Conservation (phyloP, 805 yeast species). For the Ogataea saltuana region DNA sequence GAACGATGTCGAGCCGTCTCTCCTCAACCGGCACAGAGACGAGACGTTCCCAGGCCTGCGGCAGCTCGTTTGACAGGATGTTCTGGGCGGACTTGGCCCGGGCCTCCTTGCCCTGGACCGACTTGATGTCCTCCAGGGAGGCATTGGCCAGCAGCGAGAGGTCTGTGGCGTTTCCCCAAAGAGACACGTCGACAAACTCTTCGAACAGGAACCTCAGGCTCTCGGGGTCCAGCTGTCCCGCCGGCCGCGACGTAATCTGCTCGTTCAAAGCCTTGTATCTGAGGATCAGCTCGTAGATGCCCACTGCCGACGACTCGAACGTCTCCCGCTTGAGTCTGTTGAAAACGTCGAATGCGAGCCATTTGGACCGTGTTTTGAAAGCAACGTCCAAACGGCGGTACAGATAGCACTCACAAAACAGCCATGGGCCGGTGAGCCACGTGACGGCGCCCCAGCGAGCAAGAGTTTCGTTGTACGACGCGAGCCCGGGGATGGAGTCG, state of each 20-base stretch:
- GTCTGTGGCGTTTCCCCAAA: conserved; percentile 99
- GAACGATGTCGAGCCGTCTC: conserved; percentile 72
- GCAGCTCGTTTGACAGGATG: conserved; percentile 75
- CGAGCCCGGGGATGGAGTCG: conserved; percentile 45
- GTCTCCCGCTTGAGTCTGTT: conserved; percentile 68
- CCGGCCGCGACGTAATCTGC: conserved; percentile 24
- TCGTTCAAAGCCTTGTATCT: conserved; percentile 50
- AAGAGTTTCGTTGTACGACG: conserved; percentile 60
- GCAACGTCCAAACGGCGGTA: conserved; percentile 62
- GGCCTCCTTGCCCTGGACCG: conserved; percentile 87
- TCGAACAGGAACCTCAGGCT: conserved; percentile 60
- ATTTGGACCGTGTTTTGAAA: conserved; percentile 42
- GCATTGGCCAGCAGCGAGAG: conserved; percentile 85
- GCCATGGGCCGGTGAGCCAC: conserved; percentile 92
- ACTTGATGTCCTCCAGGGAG: conserved; percentile 84
- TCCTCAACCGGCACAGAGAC: conserved; percentile 28
- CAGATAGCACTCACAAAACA: conserved; percentile 79
- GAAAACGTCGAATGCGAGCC: conserved; percentile 73
- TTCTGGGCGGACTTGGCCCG: conserved; percentile 79
- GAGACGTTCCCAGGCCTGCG: conserved; percentile 60
- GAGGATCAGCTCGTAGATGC: conserved; percentile 78
- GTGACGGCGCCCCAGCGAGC: conserved; percentile 41
- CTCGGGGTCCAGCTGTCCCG: conserved; percentile 36
- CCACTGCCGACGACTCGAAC: conserved; percentile 70
- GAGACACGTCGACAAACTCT: conserved; percentile 83